Evolutionary conservation across 1,284 basidiomycete genomes (phyloP).

Genomic region (Boletus semigastroideus): DNA sequence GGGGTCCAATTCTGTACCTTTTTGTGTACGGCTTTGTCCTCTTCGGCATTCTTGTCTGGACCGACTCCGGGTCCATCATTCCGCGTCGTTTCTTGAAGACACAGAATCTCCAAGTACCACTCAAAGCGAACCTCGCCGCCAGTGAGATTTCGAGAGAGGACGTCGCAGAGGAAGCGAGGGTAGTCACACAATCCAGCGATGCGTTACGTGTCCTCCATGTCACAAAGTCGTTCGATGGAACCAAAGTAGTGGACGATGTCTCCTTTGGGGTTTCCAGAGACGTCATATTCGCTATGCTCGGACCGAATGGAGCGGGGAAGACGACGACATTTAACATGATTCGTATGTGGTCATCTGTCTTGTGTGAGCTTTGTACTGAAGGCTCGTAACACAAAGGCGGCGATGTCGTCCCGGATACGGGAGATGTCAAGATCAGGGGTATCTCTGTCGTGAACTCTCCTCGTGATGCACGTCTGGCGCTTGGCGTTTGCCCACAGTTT

Average conservation of each 20-base stretch:
- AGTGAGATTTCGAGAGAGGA: constrained; percentile 37
- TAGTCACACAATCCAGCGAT: constrained; percentile 50
- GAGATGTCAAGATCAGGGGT: constrained; percentile 66
- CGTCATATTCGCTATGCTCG: constrained; percentile 71
- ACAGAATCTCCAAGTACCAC: constrained; percentile 6
- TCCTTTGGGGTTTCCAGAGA: constrained; percentile 65
- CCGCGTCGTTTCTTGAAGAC: constrained; percentile 31
- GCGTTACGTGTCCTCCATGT: constrained; percentile 64
- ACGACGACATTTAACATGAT: constrained; percentile 79
- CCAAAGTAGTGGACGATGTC: constrained; percentile 71
- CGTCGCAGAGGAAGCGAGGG: constrained; percentile 53
- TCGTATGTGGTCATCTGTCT: constrained; percentile 41
- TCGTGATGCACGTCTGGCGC: constrained; percentile 57
- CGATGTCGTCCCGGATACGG: constrained; percentile 58
- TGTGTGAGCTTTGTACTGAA: neutral
- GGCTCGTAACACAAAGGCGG: constrained; percentile 43
- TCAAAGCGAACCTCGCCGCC: constrained; percentile 11
- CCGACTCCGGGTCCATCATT: constrained; percentile 57
- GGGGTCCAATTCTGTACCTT: constrained; percentile 76
- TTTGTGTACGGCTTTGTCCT: constrained; percentile 55
- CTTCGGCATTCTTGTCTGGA: constrained; percentile 57
- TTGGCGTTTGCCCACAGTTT: constrained; percentile 83
- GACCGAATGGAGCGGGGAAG: constrained; percentile 82
- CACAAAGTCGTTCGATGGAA: constrained; percentile 60
- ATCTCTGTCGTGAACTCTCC: constrained; percentile 62